Base-by-base conservation (phyloP, 495 filamentous ascomycete genomes). In the Xylaria flabelliformis region DNA sequence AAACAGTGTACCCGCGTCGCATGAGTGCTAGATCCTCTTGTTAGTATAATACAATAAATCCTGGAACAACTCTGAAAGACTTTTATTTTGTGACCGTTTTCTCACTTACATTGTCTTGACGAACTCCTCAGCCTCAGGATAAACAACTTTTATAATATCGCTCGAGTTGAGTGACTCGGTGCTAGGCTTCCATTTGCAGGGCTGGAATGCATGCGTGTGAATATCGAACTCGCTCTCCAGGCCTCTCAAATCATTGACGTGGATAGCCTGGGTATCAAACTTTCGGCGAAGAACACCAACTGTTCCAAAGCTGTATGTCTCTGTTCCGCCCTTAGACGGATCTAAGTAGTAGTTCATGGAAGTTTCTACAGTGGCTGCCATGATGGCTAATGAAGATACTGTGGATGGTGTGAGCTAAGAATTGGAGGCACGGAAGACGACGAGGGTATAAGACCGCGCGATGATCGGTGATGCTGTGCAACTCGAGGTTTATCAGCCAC, bases 251-350 rank as follows among this genome's bases (percentile, higher is more conserved):
- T 68, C 51, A 15, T 55, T 24, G 34, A 68, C 46, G 46, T 58
- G 50, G 10, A 68, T 68, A 34, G 34, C 4, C 32, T 39, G 66
- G 10, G 34, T 42, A 44, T 68, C 66, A 17, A 68, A 68, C 21
- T 68, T 68, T 46, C 66, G 66, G 32, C 66, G 66, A 7, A 68
- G 39, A n/a, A 58, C 51, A 59, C 66, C 66, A 21, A 68, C 66
- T 5, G 66, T 68, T 32, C 66, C 66, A 58, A 68, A 68, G 21
- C 42, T 68, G 36, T 34, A 26, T 4, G 10, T 32, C 21, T 68
- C 5, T 1, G 17, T 10, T 9, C 66, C 66, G 15, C 66, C 66
- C 34, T 26, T 56, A 5, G 66, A 55, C 15, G 66, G 66, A 46
- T 68, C 66, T 13, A 68, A 36, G 36, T 68, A n/a, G 21, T 68